Conservation (phyloP, 768 basidiomycete species). For the Suillus variegatus region DNA sequence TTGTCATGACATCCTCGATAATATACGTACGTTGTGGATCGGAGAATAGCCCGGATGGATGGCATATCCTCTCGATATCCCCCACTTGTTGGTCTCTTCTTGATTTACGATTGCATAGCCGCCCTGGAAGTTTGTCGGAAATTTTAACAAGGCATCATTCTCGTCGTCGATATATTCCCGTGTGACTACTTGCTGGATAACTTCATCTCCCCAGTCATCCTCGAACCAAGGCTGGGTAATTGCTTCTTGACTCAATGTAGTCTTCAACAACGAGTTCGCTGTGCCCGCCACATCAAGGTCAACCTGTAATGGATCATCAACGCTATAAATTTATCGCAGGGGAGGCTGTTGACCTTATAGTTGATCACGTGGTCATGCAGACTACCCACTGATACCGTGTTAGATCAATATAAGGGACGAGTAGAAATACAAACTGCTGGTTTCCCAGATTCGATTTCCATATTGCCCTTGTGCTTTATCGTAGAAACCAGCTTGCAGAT, state of each 20-base stretch:
- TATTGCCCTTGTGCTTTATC: conserved; percentile 48
- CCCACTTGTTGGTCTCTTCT: conserved; percentile 57
- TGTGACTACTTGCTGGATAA: conserved; percentile 54
- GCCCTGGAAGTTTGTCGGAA: conserved; percentile 57
- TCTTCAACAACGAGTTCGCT: conserved; percentile 56
- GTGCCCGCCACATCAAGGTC: conserved; percentile 65
- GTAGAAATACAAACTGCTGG: conserved; percentile 44
- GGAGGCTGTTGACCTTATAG: conserved; percentile 42
- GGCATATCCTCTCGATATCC: conserved; percentile 56
- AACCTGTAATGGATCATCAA: conserved; percentile 37
- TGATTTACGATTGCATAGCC: conserved; percentile 57
- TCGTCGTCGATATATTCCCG: conserved; percentile 52
- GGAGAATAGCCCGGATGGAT: conserved; percentile 61
- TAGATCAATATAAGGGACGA: neutral
- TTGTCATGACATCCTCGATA: neutral
- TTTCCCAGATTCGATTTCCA: conserved; percentile 56
- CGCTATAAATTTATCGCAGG: neutral
- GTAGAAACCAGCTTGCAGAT: conserved; percentile 67
- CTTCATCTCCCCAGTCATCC: conserved; percentile 55
- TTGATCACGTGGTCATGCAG: conserved; percentile 72
- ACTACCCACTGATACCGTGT: conserved; percentile 50
- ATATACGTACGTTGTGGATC: conserved; percentile 45
- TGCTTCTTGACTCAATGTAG: conserved; percentile 50
- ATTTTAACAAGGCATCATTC: conserved; percentile 51
- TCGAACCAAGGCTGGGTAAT: conserved; percentile 57